Base-by-base conservation (phyloP, 441 rosid genomes). In the Geranium incanum region DNA sequence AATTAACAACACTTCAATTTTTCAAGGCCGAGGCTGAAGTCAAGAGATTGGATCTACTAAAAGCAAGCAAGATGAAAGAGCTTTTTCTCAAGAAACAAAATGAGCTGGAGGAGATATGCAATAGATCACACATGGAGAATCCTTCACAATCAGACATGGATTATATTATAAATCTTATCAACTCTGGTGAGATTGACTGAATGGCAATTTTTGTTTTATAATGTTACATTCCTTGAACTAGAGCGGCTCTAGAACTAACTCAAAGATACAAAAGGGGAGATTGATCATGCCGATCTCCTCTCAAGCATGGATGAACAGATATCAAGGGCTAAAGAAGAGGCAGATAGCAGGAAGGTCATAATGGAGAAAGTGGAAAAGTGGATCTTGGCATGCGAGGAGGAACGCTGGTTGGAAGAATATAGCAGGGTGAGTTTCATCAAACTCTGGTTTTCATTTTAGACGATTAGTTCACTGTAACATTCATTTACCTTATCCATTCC, bases 351-450 rank as follows among this genome's bases (percentile, higher is more conserved):
- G 81, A 88, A 83, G 81, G 84, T 79, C 68, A 95, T 92, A 76
- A 92, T 92, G 90, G 97, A 95, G 76, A 95, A 90, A 78, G 96
- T 92, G 8, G 97, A 88, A 55, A 92, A 72, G 75, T 95, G 96
- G 97, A 86, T 88, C 62, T 73, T 85, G 77, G 99, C 91, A 28
- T 80, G 92, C 55, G 89, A 88, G 66, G 99, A 94, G 82, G 99
- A 91, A 82, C 89, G 87, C 18, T 95, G 99, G 99, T 84, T 95
- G 75, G 96, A 95, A 89, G 99, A 95, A 69, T 95, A 95, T 77
- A 90, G 87, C 89, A 90, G 74, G 97, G 99, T 94, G 37, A 68
- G 23, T 12, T 73, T 69, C 33, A 59, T 59, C 33, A 28, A 28
- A 1, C 8, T 18, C 65, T 19, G 11, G 11, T 59, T 6, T 16